phyloP scores from a whole-genome alignment of 208 protist species.

The Trypanosoma theileri region DNA sequence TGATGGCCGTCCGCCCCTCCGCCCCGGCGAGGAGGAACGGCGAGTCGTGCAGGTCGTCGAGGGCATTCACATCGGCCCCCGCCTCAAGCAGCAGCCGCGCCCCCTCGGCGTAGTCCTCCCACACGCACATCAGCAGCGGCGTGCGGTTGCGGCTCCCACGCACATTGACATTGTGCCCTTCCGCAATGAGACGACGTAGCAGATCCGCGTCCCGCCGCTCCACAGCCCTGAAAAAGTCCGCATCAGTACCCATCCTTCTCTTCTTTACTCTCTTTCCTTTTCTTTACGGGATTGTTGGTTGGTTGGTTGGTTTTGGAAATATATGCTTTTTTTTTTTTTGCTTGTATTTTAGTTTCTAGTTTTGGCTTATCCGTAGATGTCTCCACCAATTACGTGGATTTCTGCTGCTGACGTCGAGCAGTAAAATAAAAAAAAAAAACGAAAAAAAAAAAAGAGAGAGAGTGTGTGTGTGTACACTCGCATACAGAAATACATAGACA shows the following conservation, averaged over 20 bases:
- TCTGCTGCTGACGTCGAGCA: no score
- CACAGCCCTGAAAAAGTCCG: conserved; percentile 42
- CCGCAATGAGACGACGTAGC: conserved; percentile 34
- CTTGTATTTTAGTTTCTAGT: no score
- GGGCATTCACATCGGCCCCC: conserved; percentile 51
- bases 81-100: conserved; percentile 30
- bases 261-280: no score
- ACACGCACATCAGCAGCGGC: conserved; percentile 54
- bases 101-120: conserved; percentile 44
- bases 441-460: no score
- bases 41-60: conserved; percentile 58
- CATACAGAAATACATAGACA: no score
- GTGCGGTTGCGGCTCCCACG: conserved; percentile 39
- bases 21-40: conserved; percentile 48
- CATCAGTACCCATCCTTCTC: conserved; percentile 2
- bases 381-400: no score
- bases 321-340: no score
- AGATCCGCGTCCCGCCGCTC: conserved; percentile 25
- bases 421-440: no score
- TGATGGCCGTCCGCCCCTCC: conserved; percentile 47
- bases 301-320: no score
- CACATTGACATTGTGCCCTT: conserved; percentile 39
- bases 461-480: no score
- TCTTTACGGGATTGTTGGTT: no score
- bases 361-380: no score